These are phyloP conservation scores for Karstenula rhodostoma DNA, from an alignment of 2,329 filamentous ascomycete genomes.

Conservation along the genomic window DNA sequence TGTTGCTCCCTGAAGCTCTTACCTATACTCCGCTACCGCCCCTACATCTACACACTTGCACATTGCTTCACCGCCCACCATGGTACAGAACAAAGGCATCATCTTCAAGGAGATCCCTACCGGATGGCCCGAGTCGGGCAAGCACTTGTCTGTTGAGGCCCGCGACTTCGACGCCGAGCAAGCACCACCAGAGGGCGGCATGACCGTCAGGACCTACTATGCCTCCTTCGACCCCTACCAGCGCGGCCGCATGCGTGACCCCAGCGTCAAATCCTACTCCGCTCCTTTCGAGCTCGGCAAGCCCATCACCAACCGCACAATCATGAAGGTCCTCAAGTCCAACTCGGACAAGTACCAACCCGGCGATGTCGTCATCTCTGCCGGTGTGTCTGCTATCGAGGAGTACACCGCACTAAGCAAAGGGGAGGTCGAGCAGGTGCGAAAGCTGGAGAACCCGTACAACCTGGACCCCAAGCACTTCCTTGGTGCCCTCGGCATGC, in stretches of 20 bases:
- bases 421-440: slow-evolving; percentile 53
- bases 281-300: slow-evolving; percentile 68
- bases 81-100: slow-evolving; percentile 75
- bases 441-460: slow-evolving; percentile 73
- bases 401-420: slow-evolving; percentile 71
- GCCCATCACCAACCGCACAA: slow-evolving; percentile 69
- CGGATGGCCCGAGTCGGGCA: slow-evolving; percentile 72
- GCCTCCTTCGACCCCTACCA: slow-evolving; percentile 86
- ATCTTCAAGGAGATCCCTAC: slow-evolving; percentile 75
- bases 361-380: slow-evolving; percentile 71
- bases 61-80: slow-evolving; percentile 35
- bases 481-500: slow-evolving; percentile 80
- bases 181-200: slow-evolving; percentile 66
- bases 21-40: background rate
- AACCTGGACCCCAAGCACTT: slow-evolving; percentile 72
- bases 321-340: slow-evolving; percentile 76
- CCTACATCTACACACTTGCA: background rate
- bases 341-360: slow-evolving; percentile 68
- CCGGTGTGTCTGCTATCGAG: slow-evolving; percentile 63
- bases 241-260: slow-evolving; percentile 77
- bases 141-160: slow-evolving; percentile 74
- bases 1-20: background rate
- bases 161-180: slow-evolving; percentile 72
- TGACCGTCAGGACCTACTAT: slow-evolving; percentile 75
- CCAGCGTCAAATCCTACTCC: slow-evolving; percentile 71